Evolutionary conservation across 257 asterid species (phyloP).

Genomic region (Gynochthodes officinalis): DNA sequence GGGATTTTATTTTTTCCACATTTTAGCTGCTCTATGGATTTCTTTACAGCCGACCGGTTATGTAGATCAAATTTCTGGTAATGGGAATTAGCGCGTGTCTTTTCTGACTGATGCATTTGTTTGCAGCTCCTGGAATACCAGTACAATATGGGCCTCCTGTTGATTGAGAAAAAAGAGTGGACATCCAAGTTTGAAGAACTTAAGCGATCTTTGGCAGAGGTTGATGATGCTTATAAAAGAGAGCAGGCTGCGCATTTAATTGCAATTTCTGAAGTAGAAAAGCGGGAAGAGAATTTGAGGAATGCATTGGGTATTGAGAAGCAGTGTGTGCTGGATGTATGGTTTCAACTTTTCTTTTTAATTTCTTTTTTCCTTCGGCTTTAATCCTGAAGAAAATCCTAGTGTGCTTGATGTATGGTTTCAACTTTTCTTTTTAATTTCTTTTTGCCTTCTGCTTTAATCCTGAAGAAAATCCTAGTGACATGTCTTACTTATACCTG

Average conservation of each 20-base stretch:
- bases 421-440: conserved; percentile 3
- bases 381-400: background rate
- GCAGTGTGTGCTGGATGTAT: conserved; percentile 86
- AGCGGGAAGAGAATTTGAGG: conserved; percentile 84
- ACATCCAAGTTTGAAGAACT: conserved; percentile 65
- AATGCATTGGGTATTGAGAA: conserved; percentile 91
- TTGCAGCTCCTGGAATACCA: conserved; percentile 89
- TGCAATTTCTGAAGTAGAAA: conserved; percentile 80
- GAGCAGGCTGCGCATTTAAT: conserved; percentile 61
- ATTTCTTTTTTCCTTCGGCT: background rate
- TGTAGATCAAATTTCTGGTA: background rate
- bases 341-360: conserved; percentile 20
- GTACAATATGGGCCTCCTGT: conserved; percentile 89
- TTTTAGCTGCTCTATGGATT: background rate
- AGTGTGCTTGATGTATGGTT: no score
- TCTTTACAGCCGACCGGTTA: background rate
- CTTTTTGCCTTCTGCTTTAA: background rate
- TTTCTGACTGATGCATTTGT: conserved; percentile 14
- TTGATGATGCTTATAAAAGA: conserved; percentile 53
- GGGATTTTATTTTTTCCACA: background rate
- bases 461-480: background rate
- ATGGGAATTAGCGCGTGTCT: background rate
- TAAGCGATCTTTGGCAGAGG: conserved; percentile 51
- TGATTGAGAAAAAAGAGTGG: conserved; percentile 97
- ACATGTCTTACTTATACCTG: background rate